Conservation (phyloP, 2,329 filamentous ascomycete genomes). For the Gyromitra esculenta region DNA sequence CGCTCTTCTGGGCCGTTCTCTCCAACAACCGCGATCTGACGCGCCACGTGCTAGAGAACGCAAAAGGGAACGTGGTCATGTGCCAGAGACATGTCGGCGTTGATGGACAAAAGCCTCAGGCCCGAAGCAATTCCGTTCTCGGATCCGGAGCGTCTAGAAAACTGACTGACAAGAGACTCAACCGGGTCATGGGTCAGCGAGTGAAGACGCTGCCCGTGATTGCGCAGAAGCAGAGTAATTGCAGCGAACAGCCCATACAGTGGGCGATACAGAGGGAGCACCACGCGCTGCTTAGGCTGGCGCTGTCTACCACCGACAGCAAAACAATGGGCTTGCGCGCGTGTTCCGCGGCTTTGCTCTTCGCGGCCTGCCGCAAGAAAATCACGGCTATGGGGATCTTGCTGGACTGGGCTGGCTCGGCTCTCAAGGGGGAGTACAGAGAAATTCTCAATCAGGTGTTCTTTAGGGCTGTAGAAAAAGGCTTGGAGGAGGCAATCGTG, state of each 20-base stretch:
- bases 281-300: slow-evolving; percentile 1
- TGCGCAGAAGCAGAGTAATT: background rate
- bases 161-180: background rate
- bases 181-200: background rate
- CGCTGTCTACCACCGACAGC: background rate
- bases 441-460: background rate
- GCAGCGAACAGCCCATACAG: background rate
- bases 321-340: background rate
- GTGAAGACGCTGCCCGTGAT: background rate
- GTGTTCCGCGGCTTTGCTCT: background rate
- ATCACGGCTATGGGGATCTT: background rate
- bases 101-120: background rate
- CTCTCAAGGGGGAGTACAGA: background rate
- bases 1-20: background rate
- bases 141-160: background rate
- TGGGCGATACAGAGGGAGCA: slow-evolving; percentile 8
- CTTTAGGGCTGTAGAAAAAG: background rate
- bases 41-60: background rate
- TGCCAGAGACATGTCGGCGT: background rate
- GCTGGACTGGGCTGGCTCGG: background rate
- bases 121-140: background rate
- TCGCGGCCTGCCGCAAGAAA: background rate
- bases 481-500: background rate
- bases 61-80: background rate
- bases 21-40: background rate